Evolutionary conservation across 306 rosid species (phyloP).

Genomic region (Dalbergia oliveri): DNA sequence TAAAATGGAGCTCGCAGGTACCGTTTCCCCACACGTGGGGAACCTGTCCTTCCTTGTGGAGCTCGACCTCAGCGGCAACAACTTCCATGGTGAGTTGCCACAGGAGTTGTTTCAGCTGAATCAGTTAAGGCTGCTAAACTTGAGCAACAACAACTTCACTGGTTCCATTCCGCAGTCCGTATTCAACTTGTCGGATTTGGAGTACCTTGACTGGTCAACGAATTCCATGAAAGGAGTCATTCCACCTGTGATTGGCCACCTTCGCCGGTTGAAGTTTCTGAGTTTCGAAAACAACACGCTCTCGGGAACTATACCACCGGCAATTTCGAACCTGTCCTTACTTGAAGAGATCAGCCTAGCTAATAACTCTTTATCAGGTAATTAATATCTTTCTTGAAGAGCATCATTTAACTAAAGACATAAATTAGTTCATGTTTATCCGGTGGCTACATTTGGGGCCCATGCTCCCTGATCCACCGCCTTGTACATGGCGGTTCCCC

Average conservation of each 20-base stretch:
- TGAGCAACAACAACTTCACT: not conserved
- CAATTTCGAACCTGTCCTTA: not conserved
- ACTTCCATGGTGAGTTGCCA: not conserved
- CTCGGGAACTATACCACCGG: not conserved
- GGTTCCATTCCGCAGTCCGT: not conserved
- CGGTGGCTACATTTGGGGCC: no score
- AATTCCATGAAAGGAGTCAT: not conserved
- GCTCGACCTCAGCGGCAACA: not conserved
- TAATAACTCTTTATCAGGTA: constrained; percentile 18
- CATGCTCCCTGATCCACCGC: no score
- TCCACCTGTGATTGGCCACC: not conserved
- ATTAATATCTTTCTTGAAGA: not conserved
- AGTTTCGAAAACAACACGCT: not conserved
- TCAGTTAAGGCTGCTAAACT: not conserved
- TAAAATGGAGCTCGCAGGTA: not conserved
- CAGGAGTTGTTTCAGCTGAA: not conserved
- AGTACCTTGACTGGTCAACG: not conserved
- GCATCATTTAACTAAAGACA: not conserved
- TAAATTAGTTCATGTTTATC: no score
- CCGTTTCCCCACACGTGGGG: not conserved
- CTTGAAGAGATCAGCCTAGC: constrained; percentile 3
- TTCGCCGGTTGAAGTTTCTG: not conserved
- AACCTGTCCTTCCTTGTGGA: constrained; percentile 23
- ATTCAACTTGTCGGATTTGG: not conserved
- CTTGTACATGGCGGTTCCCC: no score